phyloP scores from a whole-genome alignment of 208 protist genomes.

The Trypanosoma vivax region DNA sequence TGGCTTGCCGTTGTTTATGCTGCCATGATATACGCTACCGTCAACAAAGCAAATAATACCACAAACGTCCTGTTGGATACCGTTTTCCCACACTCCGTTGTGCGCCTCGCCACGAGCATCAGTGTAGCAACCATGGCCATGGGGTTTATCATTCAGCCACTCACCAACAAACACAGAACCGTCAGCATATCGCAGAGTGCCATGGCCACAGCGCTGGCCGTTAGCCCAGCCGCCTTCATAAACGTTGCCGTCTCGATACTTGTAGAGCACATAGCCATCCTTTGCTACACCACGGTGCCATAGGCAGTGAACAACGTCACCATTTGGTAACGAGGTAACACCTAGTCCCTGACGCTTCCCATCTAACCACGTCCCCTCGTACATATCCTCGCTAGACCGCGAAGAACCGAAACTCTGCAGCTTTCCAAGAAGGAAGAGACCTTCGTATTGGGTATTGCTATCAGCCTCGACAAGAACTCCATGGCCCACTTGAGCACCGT shows the following conservation, averaged over 20 bases:
- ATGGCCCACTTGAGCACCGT: slow-evolving; percentile 49
- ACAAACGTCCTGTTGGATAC: slow-evolving; percentile 40
- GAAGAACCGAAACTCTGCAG: slow-evolving; percentile 48
- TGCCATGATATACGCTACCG: slow-evolving; percentile 76
- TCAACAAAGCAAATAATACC: slow-evolving; percentile 48
- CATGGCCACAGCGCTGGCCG: slow-evolving; percentile 51
- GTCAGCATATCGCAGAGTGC: slow-evolving; percentile 57
- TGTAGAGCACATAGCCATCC: slow-evolving; percentile 59
- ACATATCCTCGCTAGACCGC: slow-evolving; percentile 29
- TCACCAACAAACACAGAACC: slow-evolving; percentile 79
- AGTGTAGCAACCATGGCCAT: slow-evolving; percentile 66
- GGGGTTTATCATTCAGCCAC: slow-evolving; percentile 56
- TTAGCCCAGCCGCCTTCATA: slow-evolving; percentile 81
- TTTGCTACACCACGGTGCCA: slow-evolving; percentile 69
- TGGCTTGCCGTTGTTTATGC: slow-evolving; percentile 43
- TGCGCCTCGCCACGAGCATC: slow-evolving; percentile 52
- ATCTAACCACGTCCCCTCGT: slow-evolving; percentile 79
- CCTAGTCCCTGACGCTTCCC: slow-evolving; percentile 76
- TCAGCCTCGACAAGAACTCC: slow-evolving; percentile 54
- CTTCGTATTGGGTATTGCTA: slow-evolving; percentile 53
- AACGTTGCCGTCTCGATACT: slow-evolving; percentile 32
- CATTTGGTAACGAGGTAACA: slow-evolving; percentile 60
- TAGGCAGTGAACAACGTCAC: slow-evolving; percentile 60
- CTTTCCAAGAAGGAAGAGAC: slow-evolving; percentile 68
- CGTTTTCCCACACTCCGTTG: slow-evolving; percentile 57